Percentiles rank a stretch among this genome's conserved stretches.
Evolutionary conservation across 2,329 filamentous ascomycete genomes (phyloP).

Genomic region (Trichophyton equinum): DNA sequence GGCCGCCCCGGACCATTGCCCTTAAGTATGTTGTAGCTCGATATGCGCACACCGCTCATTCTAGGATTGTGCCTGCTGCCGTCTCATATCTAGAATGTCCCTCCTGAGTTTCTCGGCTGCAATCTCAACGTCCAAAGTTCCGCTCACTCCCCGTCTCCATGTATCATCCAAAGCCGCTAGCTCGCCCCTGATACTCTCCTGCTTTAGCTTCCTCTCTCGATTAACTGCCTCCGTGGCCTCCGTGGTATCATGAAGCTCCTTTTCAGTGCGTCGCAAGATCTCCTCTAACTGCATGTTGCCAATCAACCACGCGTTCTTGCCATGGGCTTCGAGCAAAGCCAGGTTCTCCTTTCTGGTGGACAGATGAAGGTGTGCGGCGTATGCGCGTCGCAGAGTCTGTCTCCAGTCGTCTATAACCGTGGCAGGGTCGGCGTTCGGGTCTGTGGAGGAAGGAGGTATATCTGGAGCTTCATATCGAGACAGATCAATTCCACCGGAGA

Average conservation of each 20-base stretch:
- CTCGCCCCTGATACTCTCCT: slow-evolving; percentile 62
- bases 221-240: slow-evolving; percentile 63
- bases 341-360: slow-evolving; percentile 48
- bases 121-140: slow-evolving; percentile 74
- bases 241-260: slow-evolving; percentile 56
- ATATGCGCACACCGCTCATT: background rate
- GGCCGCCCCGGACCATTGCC: background rate
- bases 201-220: slow-evolving; percentile 52
- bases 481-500: slow-evolving; percentile 56
- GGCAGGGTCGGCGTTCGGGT: slow-evolving; percentile 20
- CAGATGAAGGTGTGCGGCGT: slow-evolving; percentile 48
- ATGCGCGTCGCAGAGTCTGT: slow-evolving; percentile 42
- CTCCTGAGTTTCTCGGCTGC: slow-evolving; percentile 61
- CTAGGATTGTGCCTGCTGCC: slow-evolving; percentile 21
- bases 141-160: slow-evolving; percentile 67
- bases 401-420: slow-evolving; percentile 37
- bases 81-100: slow-evolving; percentile 53
- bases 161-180: slow-evolving; percentile 59
- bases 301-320: slow-evolving; percentile 85
- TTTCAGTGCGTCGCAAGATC: slow-evolving; percentile 56
- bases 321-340: slow-evolving; percentile 62
- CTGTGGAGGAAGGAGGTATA: slow-evolving; percentile 32
- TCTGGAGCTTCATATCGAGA: slow-evolving; percentile 72
- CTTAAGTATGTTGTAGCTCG: background rate
- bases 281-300: slow-evolving; percentile 70